Conservation (phyloP, 257 asterid genomes). For the Fraxinus excelsior region DNA sequence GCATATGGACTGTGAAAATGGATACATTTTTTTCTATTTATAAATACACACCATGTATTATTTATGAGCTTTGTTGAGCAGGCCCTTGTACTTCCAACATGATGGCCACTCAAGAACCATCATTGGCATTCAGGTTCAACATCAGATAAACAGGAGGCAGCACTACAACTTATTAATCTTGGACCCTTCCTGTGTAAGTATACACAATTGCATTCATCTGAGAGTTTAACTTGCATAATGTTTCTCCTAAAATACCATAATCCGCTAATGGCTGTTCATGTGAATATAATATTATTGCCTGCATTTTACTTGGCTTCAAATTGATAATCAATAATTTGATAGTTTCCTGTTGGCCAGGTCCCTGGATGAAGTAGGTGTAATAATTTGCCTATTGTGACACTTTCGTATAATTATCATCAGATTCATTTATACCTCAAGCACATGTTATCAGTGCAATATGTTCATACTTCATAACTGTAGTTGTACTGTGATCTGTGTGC, state of each 20-base stretch:
- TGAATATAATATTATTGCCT: slow-evolving; percentile 9
- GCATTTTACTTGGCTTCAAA: background rate
- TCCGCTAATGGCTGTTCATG: slow-evolving; percentile 1
- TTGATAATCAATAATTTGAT: background rate
- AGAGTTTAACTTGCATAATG: slow-evolving; percentile 7
- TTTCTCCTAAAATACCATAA: background rate
- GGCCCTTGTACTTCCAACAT: slow-evolving; percentile 96
- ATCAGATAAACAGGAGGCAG: slow-evolving; percentile 53
- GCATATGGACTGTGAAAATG: background rate
- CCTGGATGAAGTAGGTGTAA: background rate
- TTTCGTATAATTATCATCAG: background rate
- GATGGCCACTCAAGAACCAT: slow-evolving; percentile 96
- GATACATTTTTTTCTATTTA: background rate
- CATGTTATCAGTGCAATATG: background rate
- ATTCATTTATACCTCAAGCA: background rate
- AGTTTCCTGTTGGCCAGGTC: background rate
- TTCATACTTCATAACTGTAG: background rate
- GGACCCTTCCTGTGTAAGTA: slow-evolving; percentile 83
- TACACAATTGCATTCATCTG: slow-evolving; percentile 13
- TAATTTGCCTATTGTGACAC: background rate
- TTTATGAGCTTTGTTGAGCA: slow-evolving; percentile 36
- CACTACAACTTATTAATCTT: slow-evolving; percentile 68
- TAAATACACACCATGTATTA: background rate
- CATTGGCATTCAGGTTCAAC: slow-evolving; percentile 83
- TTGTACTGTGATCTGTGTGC: background rate